Base-by-base conservation (phyloP, 805 yeast genomes). In the Blastobotrys terrestris region DNA sequence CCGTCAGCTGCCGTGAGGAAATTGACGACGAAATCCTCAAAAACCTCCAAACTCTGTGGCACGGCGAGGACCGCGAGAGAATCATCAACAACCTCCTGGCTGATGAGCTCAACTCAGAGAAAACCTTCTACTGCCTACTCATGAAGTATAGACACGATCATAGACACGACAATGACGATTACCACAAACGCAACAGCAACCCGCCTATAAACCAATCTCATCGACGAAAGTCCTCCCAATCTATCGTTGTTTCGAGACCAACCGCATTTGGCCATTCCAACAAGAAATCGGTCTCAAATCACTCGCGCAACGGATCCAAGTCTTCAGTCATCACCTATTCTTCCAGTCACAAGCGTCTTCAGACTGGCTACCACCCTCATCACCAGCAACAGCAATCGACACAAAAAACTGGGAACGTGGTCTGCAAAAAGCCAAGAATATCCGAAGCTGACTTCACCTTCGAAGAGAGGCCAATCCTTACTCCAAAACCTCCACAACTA, bases 21-120 rank as follows among this genome's bases (percentile, higher is more conserved):
- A 79, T 87, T 55, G 95, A 89, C 65, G 72, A 72, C 52, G 91
- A 85, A 63, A 84, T 89, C 52, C 72, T 88, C 63, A 82, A 85
- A 61, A 87, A 85, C 63, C 71, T 88, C 56, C 84, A 85, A 44
- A 87, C 87, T 5, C 71, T 88, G 56, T 88, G 94, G 80, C 96
- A 86, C 65, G 92, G 91, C 52, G 86, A 84, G 57, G 75, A 77
- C 45, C 77, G 77, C 50, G 67, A 74, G 2, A 71, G 73, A 7
- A 78, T 89, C 21, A 66, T 80, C 22, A 66, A 73, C 7, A 77
- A 79, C 57, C 72, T 89, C 46, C 63, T 78, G 44, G 74, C 81
- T 7, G 71, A 77, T 0, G 79, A 75, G 21, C 80, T 84, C 21
- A 84, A 81, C 60, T 77, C 90, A 0, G 96, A 88, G 61, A 88